Evolutionary conservation across 179 eudicot genomes (phyloP).

Genomic region (Corrigiola litoralis): DNA sequence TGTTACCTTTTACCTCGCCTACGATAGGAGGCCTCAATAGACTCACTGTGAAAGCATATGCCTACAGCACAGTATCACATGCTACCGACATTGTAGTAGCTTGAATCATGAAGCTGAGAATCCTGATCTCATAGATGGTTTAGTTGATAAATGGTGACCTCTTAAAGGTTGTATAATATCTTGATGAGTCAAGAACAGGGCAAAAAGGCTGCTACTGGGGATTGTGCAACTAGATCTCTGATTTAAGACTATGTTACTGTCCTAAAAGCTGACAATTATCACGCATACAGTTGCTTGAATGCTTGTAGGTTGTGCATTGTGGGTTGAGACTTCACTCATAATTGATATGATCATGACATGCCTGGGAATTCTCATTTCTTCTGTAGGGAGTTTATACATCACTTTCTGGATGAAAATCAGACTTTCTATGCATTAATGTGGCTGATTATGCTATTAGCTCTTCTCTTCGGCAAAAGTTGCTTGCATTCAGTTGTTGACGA

Average conservation of each 20-base stretch:
- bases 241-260: conserved; percentile 1
- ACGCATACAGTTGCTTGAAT: not conserved
- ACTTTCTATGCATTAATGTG: too few relatives aligned
- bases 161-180: not conserved
- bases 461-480: too few relatives aligned
- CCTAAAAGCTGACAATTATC: conserved; percentile 6
- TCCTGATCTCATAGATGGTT: not conserved
- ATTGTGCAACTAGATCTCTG: not conserved
- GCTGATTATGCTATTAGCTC: too few relatives aligned
- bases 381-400: too few relatives aligned
- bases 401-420: too few relatives aligned
- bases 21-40: too few relatives aligned
- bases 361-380: conserved; percentile 4
- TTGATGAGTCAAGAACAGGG: not conserved
- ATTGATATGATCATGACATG: conserved; percentile 15
- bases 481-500: too few relatives aligned
- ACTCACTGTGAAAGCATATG: too few relatives aligned
- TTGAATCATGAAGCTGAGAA: not conserved
- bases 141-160: not conserved
- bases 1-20: too few relatives aligned
- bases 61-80: too few relatives aligned
- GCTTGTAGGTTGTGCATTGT: not conserved
- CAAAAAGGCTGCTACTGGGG: not conserved
- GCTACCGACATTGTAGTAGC: too few relatives aligned
- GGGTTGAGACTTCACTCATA: not conserved